A percentile compares a stretch with the other conserved stretches of the same genome.
phyloP scores from a whole-genome alignment of 169 alveolate genomes.

The Eimeria sp. region DNA sequence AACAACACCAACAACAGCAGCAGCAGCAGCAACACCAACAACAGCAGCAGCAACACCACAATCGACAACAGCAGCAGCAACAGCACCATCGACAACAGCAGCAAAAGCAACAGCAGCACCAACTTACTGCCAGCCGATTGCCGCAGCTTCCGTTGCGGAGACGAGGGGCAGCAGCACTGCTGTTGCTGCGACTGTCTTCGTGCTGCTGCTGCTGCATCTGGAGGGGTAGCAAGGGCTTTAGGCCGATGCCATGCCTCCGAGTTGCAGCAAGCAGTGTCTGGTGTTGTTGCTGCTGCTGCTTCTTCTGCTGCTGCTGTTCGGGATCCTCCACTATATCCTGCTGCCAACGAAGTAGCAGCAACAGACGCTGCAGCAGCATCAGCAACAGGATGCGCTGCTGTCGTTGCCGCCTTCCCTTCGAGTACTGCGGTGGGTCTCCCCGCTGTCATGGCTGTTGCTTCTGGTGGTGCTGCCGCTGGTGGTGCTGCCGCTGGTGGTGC shows the following conservation, averaged over 20 bases:
- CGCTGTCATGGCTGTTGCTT: neutral
- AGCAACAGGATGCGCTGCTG: too few species aligned
- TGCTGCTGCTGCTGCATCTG: neutral
- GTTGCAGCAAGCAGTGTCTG: too few species aligned
- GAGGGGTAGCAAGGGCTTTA: too few species aligned
- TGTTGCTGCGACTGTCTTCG: neutral
- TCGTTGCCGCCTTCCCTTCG: neutral
- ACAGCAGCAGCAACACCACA: slow-evolving; percentile 30
- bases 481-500: slow-evolving; percentile 22
- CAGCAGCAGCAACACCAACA: slow-evolving; percentile 22
- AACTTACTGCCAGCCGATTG: neutral
- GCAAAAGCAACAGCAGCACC: neutral
- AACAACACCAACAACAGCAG: too few species aligned
- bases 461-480: neutral
- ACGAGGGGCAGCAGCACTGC: neutral
- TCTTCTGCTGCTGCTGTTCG: neutral
- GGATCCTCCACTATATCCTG: neutral
- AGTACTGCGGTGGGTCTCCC: neutral
- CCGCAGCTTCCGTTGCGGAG: slow-evolving; percentile 16
- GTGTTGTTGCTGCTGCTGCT: neutral
- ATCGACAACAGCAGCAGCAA: neutral
- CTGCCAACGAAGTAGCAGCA: neutral
- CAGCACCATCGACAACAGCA: neutral
- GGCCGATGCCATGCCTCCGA: too few species aligned
- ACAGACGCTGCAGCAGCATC: too few species aligned